Evolutionary conservation across 768 basidiomycete genomes (phyloP).

Genomic region (Brasilioporus rufonigricans): DNA sequence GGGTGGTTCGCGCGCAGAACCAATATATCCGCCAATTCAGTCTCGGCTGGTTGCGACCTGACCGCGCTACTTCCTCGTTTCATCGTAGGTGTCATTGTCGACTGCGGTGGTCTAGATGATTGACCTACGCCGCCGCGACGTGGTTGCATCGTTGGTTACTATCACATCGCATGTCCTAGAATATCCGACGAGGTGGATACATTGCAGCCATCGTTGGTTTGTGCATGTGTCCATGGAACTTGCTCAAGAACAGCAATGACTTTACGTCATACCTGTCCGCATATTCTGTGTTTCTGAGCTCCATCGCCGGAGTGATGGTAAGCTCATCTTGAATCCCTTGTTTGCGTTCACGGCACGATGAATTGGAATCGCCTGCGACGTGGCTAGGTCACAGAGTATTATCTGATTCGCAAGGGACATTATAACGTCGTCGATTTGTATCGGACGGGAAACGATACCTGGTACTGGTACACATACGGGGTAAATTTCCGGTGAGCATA

Average conservation of each 20-base stretch:
- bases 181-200: constrained; percentile 83
- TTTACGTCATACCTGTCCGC: constrained; percentile 83
- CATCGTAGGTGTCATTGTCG: constrained; percentile 45
- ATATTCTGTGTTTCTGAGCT: constrained; percentile 78
- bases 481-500: constrained; percentile 60
- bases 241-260: constrained; percentile 67
- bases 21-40: constrained; percentile 80
- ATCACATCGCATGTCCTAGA: constrained; percentile 36
- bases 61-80: constrained; percentile 76
- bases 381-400: constrained; percentile 72
- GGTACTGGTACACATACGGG: constrained; percentile 76
- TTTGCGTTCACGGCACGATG: neutral
- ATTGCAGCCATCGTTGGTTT: constrained; percentile 76
- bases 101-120: neutral
- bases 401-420: constrained; percentile 65
- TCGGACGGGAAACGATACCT: constrained; percentile 48
- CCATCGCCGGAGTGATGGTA: constrained; percentile 80
- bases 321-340: constrained; percentile 7
- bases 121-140: neutral
- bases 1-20: constrained; percentile 36
- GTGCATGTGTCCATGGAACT: constrained; percentile 74
- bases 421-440: constrained; percentile 76
- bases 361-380: neutral
- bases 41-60: constrained; percentile 81
- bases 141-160: constrained; percentile 1